Percentiles rank a stretch among this genome's conserved stretches.
Evolutionary conservation across 208 protist genomes (phyloP).

Genomic region (Wallacemonas rigidus): DNA sequence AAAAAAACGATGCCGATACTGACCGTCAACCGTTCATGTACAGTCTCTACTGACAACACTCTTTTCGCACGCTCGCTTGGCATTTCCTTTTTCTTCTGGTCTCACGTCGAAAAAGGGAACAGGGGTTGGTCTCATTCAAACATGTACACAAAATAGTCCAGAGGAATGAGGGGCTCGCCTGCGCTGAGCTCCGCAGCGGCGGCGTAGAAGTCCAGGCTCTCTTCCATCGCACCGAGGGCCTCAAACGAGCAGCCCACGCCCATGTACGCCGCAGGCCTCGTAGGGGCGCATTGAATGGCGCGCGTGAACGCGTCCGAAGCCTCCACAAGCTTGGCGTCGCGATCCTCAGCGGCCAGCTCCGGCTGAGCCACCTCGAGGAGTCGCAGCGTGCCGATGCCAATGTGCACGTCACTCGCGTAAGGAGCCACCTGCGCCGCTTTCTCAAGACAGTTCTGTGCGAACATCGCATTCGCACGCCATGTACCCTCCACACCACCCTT

Average conservation of each 20-base stretch:
- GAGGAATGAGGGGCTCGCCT: constrained; percentile 60
- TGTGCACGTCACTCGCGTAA: constrained; percentile 56
- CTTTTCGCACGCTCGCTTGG: too few species aligned
- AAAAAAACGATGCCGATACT: not conserved
- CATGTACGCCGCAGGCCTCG: constrained; percentile 42
- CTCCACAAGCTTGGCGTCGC: constrained; percentile 44
- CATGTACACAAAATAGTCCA: constrained; percentile 62
- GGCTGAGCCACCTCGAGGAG: constrained; percentile 53
- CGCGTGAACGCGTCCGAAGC: constrained; percentile 56
- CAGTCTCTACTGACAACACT: too few species aligned
- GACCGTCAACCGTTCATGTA: too few species aligned
- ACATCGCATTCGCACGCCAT: constrained; percentile 22
- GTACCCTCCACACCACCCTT: not conserved
- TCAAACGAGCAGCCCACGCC: constrained; percentile 65
- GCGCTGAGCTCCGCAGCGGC: constrained; percentile 55
- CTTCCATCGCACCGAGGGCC: constrained; percentile 53
- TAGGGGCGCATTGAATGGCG: constrained; percentile 41
- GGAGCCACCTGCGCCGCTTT: constrained; percentile 9
- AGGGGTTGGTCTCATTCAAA: constrained; percentile 28
- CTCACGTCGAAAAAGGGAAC: too few species aligned
- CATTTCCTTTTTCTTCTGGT: too few species aligned
- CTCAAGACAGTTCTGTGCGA: constrained; percentile 11
- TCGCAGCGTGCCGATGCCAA: constrained; percentile 48
- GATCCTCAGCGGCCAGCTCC: constrained; percentile 30
- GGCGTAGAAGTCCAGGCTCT: constrained; percentile 64